phyloP scores from a whole-genome alignment of 192 early-diverging fungal genomes.

The Backusella westeae region DNA sequence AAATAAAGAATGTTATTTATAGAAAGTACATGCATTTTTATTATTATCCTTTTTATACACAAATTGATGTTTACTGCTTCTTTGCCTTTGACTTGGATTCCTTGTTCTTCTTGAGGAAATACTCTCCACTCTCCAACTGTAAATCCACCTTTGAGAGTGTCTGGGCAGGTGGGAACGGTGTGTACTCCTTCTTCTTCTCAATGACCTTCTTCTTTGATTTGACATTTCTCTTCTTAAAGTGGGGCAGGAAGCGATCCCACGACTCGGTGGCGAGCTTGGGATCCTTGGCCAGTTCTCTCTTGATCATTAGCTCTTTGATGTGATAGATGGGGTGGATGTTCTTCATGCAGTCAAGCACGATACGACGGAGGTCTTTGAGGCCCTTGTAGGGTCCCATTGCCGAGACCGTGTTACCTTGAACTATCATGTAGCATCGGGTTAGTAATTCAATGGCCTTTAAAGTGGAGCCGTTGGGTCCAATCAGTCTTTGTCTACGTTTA shows the following conservation, averaged over 20 bases:
- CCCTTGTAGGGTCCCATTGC: slow-evolving; percentile 91
- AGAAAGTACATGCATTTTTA: not conserved
- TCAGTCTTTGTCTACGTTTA: slow-evolving; percentile 89
- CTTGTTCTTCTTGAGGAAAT: slow-evolving; percentile 71
- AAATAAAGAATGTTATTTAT: not conserved
- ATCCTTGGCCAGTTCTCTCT: slow-evolving; percentile 96
- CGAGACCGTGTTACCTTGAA: slow-evolving; percentile 98
- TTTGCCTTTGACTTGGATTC: slow-evolving; percentile 1
- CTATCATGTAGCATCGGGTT: slow-evolving; percentile 94
- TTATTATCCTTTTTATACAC: not conserved
- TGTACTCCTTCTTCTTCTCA: slow-evolving; percentile 69
- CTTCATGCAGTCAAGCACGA: slow-evolving; percentile 97
- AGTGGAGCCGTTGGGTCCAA: slow-evolving; percentile 96
- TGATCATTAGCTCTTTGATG: slow-evolving; percentile 99
- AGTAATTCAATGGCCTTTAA: slow-evolving; percentile 95
- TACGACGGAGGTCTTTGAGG: slow-evolving; percentile 82
- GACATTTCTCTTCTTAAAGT: slow-evolving; percentile 92
- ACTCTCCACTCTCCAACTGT: slow-evolving; percentile 94
- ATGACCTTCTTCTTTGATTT: slow-evolving; percentile 60
- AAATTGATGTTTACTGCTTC: not conserved
- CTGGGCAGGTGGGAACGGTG: slow-evolving; percentile 89
- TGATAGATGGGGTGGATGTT: slow-evolving; percentile 99
- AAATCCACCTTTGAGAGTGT: slow-evolving; percentile 85
- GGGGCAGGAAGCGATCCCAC: slow-evolving; percentile 97
- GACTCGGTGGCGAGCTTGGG: slow-evolving; percentile 88